Evolutionary conservation across 2,329 filamentous ascomycete species (phyloP).

Genomic region (Stenocarpella maydis): DNA sequence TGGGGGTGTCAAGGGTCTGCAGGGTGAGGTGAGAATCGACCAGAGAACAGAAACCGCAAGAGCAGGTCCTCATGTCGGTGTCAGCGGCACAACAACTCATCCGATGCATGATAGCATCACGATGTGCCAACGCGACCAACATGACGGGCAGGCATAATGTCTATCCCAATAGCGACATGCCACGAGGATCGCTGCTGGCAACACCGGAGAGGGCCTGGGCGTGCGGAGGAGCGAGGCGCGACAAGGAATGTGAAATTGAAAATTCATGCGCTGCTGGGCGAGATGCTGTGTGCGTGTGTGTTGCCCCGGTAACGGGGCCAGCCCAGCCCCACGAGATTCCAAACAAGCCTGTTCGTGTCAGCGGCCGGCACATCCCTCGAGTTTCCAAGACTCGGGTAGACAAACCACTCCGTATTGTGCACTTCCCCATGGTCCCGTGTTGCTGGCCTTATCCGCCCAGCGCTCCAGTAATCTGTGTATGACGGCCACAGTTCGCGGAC

Average conservation of each 20-base stretch:
- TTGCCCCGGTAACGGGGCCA: slow-evolving; percentile 26
- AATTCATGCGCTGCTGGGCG: slow-evolving; percentile 19
- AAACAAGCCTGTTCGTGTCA: slow-evolving; percentile 17
- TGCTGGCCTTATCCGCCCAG: not conserved
- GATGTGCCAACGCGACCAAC: not conserved
- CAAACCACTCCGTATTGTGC: not conserved
- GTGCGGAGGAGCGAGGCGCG: not conserved
- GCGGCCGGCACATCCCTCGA: slow-evolving; percentile 12
- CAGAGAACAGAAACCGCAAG: too few species aligned
- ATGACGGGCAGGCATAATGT: not conserved
- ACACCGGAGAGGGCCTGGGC: not conserved
- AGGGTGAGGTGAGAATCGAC: too few species aligned
- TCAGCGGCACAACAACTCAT: not conserved
- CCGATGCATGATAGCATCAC: not conserved
- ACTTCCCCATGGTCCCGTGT: not conserved
- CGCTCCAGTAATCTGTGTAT: not conserved
- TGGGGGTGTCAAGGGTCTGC: too few species aligned
- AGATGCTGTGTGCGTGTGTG: slow-evolving; percentile 17
- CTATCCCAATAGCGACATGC: slow-evolving; percentile 8
- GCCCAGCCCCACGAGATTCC: slow-evolving; percentile 26
- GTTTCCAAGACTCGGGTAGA: not conserved
- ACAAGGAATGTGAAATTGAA: slow-evolving; percentile 18
- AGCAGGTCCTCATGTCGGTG: too few species aligned
- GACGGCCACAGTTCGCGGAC: not conserved
- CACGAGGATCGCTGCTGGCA: not conserved